A percentile compares a stretch with the other conserved stretches of the same genome.
phyloP scores from a whole-genome alignment of 352 stramenopile species.

The Globisporangium spinosum region DNA sequence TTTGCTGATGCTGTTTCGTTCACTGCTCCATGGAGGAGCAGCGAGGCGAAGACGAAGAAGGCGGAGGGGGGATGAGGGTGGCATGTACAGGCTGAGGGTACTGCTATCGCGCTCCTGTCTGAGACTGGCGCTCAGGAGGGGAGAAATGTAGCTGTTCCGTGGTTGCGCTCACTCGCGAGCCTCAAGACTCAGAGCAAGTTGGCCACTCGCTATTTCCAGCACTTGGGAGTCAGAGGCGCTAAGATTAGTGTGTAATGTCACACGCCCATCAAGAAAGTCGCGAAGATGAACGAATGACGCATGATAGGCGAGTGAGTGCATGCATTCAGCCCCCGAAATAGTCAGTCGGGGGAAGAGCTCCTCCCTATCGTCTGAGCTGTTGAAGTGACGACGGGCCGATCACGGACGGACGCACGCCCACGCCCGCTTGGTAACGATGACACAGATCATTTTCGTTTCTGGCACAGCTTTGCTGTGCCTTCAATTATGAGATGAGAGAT shows the following conservation, averaged over 20 bases:
- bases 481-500: too few relatives aligned
- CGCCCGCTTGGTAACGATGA: neutral
- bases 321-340: neutral
- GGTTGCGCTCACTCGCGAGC: neutral
- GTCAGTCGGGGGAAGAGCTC: neutral
- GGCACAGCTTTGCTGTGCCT: neutral
- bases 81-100: neutral
- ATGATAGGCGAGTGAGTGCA: neutral
- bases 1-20: neutral
- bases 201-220: neutral
- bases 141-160: neutral
- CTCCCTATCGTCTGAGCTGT: neutral
- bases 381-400: neutral
- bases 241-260: neutral
- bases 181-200: neutral
- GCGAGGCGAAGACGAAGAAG: neutral
- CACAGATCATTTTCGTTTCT: neutral
- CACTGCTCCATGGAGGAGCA: conserved; percentile 5
- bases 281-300: neutral
- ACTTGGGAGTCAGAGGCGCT: neutral
- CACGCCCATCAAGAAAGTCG: neutral
- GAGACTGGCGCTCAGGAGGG: neutral
- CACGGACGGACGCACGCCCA: neutral
- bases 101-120: neutral
- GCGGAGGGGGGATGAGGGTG: neutral